Conservation (phyloP, 441 rosid species). For the Manihot esculenta region DNA sequence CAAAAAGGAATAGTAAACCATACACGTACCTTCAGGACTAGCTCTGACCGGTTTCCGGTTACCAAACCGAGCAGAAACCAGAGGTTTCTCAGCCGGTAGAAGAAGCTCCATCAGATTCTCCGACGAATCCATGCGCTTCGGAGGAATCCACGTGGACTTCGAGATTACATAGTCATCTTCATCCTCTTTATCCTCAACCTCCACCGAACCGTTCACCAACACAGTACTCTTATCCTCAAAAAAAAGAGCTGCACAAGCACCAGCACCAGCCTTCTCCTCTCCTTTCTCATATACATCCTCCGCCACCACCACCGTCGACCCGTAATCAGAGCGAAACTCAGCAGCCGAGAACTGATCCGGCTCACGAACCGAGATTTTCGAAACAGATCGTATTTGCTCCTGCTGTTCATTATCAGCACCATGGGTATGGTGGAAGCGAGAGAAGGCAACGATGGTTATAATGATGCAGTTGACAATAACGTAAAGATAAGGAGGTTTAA, state of each 20-base stretch:
- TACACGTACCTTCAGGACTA: constrained; percentile 56
- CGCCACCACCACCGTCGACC: neutral
- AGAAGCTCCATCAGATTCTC: constrained; percentile 38
- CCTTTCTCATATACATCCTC: constrained; percentile 18
- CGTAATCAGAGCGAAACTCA: constrained; percentile 3
- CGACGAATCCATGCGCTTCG: constrained; percentile 30
- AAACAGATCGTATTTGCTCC: constrained; percentile 11
- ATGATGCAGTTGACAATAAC: constrained; percentile 67
- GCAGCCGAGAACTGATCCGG: constrained; percentile 17
- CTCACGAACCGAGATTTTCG: constrained; percentile 12
- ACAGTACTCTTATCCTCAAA: constrained; percentile 40
- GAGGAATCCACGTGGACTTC: constrained; percentile 36
- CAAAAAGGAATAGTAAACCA: neutral
- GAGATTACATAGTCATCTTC: constrained; percentile 37
- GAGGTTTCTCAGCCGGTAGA: constrained; percentile 48
- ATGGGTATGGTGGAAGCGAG: constrained; percentile 35
- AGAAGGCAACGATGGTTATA: constrained; percentile 61
- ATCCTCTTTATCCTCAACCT: neutral
- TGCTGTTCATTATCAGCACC: constrained; percentile 17
- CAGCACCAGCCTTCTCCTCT: neutral
- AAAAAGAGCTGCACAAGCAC: neutral
- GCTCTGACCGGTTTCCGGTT: constrained; percentile 55
- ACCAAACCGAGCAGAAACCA: constrained; percentile 50
- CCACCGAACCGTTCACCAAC: constrained; percentile 14
- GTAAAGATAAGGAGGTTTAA: constrained; percentile 71